phyloP scores from a whole-genome alignment of 257 asterid genomes.

The Rauvolfia tetraphylla region DNA sequence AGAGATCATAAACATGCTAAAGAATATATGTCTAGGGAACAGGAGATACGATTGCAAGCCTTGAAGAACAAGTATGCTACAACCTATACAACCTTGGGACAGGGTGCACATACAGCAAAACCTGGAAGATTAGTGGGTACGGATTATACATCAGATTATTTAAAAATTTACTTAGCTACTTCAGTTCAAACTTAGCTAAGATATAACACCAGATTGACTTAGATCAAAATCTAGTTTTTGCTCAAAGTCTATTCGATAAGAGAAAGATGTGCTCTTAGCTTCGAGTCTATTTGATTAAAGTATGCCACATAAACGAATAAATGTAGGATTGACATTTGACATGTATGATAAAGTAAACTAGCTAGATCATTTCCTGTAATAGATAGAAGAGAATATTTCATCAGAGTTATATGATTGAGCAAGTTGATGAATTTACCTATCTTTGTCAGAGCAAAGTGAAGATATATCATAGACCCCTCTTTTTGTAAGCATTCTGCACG shows the following conservation, averaged over 20 bases:
- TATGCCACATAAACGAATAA: neutral
- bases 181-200: neutral
- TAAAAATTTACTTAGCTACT: neutral
- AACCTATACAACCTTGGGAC: neutral
- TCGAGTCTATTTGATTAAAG: neutral
- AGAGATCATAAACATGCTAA: neutral
- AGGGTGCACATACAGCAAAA: neutral
- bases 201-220: neutral
- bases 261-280: neutral
- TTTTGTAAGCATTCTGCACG: conserved; percentile 67
- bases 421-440: conserved; percentile 41
- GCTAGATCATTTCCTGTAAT: neutral
- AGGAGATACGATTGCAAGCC: neutral
- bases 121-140: neutral
- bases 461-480: conserved; percentile 73
- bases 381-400: neutral
- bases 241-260: neutral
- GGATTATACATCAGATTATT: too few species aligned
- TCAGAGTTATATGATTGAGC: neutral
- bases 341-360: neutral
- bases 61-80: neutral
- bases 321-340: too few species aligned
- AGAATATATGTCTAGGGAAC: neutral
- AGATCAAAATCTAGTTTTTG: neutral
- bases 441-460: conserved; percentile 56